These are phyloP conservation scores for Purpureocillium lavendulum DNA, from an alignment of 2,329 filamentous ascomycete genomes.

Conservation along the genomic window DNA sequence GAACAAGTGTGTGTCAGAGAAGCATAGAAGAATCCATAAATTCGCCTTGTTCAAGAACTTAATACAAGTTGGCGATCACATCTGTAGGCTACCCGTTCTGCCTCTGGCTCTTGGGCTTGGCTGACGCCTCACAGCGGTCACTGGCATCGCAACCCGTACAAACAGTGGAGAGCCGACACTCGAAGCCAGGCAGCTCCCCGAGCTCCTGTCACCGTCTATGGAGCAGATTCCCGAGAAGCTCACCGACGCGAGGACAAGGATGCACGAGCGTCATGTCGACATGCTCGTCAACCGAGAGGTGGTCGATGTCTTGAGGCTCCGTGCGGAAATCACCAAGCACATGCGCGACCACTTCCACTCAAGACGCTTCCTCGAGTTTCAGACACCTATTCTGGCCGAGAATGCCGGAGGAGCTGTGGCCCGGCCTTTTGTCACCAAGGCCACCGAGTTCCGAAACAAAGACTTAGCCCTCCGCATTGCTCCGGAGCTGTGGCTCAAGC, in stretches of 20 bases:
- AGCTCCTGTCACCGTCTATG: slow-evolving; percentile 67
- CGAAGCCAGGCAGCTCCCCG: slow-evolving; percentile 57
- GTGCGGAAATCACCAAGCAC: slow-evolving; percentile 65
- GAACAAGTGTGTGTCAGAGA: slow-evolving; percentile 31
- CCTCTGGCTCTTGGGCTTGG: slow-evolving; percentile 12
- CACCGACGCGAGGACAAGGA: slow-evolving; percentile 61
- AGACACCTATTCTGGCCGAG: slow-evolving; percentile 78
- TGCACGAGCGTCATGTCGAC: slow-evolving; percentile 76
- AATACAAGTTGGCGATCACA: slow-evolving; percentile 73
- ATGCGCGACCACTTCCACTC: slow-evolving; percentile 67
- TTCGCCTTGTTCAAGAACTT: slow-evolving; percentile 57
- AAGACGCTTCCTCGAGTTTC: slow-evolving; percentile 74
- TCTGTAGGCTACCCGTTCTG: slow-evolving; percentile 50
- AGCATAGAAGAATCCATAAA: slow-evolving; percentile 25
- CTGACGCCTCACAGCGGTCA: slow-evolving; percentile 46
- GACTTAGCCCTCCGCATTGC: slow-evolving; percentile 77
- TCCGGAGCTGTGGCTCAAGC: slow-evolving; percentile 91
- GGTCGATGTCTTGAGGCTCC: slow-evolving; percentile 62
- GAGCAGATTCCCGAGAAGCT: slow-evolving; percentile 69
- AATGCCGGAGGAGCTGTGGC: slow-evolving; percentile 82
- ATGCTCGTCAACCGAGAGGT: slow-evolving; percentile 66
- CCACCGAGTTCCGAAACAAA: slow-evolving; percentile 66
- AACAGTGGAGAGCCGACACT: slow-evolving; percentile 70
- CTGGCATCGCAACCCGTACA: slow-evolving; percentile 62
- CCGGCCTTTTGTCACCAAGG: slow-evolving; percentile 72